phyloP scores from a whole-genome alignment of 148 eudicot species.

The Vaccinium vitisidaea region DNA sequence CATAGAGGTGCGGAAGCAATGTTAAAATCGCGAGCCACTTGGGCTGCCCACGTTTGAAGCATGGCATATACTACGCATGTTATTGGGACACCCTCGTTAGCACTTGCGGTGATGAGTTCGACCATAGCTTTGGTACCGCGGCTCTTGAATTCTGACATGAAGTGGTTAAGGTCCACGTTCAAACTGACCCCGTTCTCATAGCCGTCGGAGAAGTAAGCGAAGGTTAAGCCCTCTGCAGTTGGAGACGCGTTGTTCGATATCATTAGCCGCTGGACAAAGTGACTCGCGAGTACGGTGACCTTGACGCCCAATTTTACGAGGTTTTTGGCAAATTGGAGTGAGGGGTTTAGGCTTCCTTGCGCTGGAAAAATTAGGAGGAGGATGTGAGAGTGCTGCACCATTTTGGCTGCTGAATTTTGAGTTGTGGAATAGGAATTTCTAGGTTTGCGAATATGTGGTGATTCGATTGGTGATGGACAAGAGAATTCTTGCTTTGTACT shows the following conservation, averaged over 20 bases:
- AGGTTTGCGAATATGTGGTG: no score
- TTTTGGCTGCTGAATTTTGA: no score
- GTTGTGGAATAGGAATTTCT: no score
- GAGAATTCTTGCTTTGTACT: no score
- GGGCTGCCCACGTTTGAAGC: slow-evolving; percentile 39
- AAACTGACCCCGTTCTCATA: slow-evolving; percentile 25
- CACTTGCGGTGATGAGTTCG: slow-evolving; percentile 14
- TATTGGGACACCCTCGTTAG: slow-evolving; percentile 22
- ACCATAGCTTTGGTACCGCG: slow-evolving; percentile 17
- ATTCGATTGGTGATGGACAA: no score
- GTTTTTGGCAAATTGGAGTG: slow-evolving; percentile 44
- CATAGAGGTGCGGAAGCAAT: slow-evolving; percentile 34
- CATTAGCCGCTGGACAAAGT: slow-evolving; percentile 16
- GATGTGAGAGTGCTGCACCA: slow-evolving; percentile 22
- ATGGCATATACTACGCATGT: slow-evolving; percentile 34
- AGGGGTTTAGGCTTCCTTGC: slow-evolving; percentile 52
- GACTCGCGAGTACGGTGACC: slow-evolving; percentile 40
- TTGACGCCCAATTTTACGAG: slow-evolving; percentile 27
- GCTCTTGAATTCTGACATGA: slow-evolving; percentile 20
- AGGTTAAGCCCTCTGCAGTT: slow-evolving; percentile 17
- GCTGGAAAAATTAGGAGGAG: slow-evolving; percentile 25
- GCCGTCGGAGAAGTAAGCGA: slow-evolving; percentile 30
- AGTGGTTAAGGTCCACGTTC: not conserved
- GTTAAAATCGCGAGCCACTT: slow-evolving; percentile 34
- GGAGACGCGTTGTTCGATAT: slow-evolving; percentile 1